A percentile compares a stretch with the other conserved stretches of the same genome.
Conservation (phyloP, 768 basidiomycete genomes). For the Rhodotorula paludigena region DNA sequence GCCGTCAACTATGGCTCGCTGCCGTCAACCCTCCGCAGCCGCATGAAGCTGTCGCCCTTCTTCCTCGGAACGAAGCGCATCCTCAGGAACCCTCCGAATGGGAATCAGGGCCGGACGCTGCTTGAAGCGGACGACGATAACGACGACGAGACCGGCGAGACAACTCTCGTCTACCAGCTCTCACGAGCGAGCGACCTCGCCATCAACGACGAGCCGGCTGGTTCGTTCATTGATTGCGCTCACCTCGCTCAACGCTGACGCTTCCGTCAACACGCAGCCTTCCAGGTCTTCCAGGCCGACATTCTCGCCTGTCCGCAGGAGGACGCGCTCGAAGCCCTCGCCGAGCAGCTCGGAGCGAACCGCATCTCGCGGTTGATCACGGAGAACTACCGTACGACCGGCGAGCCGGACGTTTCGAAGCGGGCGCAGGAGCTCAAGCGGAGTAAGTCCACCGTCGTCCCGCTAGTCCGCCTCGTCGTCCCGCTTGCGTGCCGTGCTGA, state of each 20-base stretch:
- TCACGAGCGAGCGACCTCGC: constrained; percentile 54
- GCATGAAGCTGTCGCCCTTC: constrained; percentile 67
- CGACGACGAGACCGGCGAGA: constrained; percentile 55
- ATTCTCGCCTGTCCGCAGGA: constrained; percentile 61
- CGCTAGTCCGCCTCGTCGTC: not conserved
- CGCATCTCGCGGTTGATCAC: constrained; percentile 67
- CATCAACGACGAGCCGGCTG: constrained; percentile 77
- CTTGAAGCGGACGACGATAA: constrained; percentile 69
- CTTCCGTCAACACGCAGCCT: not conserved
- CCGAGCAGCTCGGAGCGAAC: constrained; percentile 66
- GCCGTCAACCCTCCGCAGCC: constrained; percentile 51
- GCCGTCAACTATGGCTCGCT: constrained; percentile 60
- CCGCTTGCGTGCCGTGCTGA: not conserved
- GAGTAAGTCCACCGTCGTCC: not conserved
- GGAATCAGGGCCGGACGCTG: constrained; percentile 48
- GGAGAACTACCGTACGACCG: constrained; percentile 59
- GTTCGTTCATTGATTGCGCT: not conserved
- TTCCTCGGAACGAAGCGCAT: constrained; percentile 68
- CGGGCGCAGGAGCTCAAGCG: constrained; percentile 22
- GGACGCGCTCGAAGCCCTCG: constrained; percentile 85
- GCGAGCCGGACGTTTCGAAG: constrained; percentile 16
- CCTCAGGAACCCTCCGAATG: constrained; percentile 46
- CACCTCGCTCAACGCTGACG: not conserved
- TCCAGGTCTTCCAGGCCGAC: constrained; percentile 34
- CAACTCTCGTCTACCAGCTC: constrained; percentile 29